A percentile compares a stretch with the other conserved stretches of the same genome.
These are phyloP conservation scores for Huntiella abstrusa DNA, from an alignment of 2,329 filamentous ascomycete genomes.

Conservation along the genomic window DNA sequence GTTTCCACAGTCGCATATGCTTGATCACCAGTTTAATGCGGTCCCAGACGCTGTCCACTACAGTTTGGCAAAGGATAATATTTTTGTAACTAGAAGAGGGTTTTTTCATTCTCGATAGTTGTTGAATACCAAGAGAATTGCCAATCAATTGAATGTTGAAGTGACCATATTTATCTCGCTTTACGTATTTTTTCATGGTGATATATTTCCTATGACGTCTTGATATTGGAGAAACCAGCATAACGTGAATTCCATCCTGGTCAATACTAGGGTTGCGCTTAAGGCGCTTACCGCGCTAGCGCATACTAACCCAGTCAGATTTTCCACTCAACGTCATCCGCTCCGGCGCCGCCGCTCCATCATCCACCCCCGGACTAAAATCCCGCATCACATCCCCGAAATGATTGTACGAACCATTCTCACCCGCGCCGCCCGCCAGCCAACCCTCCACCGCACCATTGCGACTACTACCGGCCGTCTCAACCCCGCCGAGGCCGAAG, in stretches of 20 bases:
- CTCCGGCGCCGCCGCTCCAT: not conserved
- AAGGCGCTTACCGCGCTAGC: conserved; percentile 1
- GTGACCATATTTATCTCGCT: too few relatives aligned
- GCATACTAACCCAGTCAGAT: conserved; percentile 1
- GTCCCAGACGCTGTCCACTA: conserved; percentile 7
- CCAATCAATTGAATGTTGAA: too few relatives aligned
- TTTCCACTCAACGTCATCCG: conserved; percentile 3
- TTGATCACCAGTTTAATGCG: conserved; percentile 2
- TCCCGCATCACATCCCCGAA: not conserved
- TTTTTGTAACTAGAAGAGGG: too few relatives aligned
- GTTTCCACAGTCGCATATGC: conserved; percentile 1
- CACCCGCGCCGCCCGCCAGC: conserved; percentile 4
- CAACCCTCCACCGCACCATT: conserved; percentile 6
- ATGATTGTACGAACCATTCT: conserved; percentile 14
- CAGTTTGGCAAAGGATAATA: too few relatives aligned
- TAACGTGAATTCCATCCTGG: not conserved
- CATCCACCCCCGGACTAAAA: not conserved
- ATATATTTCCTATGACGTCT: too few relatives aligned
- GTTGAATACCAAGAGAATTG: too few relatives aligned
- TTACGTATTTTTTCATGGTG: too few relatives aligned
- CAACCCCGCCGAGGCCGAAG: not conserved
- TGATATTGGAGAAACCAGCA: too few relatives aligned
- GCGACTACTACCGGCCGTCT: conserved; percentile 3
- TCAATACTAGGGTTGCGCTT: not conserved
- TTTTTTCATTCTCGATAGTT: too few relatives aligned